Percentiles rank a stretch among this genome's conserved stretches.
These are phyloP conservation scores for Starmerella ratchasimensis DNA, from an alignment of 805 yeast genomes.

Conservation along the genomic window DNA sequence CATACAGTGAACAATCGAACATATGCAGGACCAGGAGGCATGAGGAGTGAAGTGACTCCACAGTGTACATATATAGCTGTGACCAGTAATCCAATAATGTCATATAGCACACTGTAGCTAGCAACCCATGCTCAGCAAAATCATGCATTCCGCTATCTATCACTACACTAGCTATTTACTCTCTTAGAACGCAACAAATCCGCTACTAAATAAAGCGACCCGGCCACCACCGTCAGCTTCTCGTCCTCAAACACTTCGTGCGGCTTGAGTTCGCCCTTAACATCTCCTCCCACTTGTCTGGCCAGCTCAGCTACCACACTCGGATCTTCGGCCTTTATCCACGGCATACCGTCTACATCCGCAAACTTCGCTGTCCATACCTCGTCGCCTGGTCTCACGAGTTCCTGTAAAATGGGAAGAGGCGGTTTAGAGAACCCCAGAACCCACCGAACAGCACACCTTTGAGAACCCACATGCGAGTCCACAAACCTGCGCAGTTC, in stretches of 20 bases:
- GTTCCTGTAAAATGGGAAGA: constrained; percentile 35
- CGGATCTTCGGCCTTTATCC: constrained; percentile 48
- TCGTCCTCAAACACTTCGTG: constrained; percentile 4
- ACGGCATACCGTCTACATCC: constrained; percentile 81
- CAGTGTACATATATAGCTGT: too few relatives aligned
- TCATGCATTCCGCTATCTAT: too few relatives aligned
- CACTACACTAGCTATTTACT: too few relatives aligned
- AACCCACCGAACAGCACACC: constrained; percentile 38
- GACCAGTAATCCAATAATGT: too few relatives aligned
- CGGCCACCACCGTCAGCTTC: constrained; percentile 40
- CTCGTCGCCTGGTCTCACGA: constrained; percentile 39
- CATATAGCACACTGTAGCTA: too few relatives aligned
- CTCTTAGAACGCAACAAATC: constrained; percentile 26
- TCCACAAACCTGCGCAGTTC: constrained; percentile 48
- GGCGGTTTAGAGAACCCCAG: constrained; percentile 65
- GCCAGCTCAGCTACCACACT: too few relatives aligned
- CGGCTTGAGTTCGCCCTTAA: too few relatives aligned
- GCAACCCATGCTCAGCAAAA: too few relatives aligned
- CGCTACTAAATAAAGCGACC: constrained; percentile 55
- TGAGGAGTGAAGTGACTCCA: too few relatives aligned
- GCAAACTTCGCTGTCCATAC: constrained; percentile 54
- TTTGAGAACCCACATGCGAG: constrained; percentile 27
- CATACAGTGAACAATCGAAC: too few relatives aligned
- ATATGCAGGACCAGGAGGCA: too few relatives aligned
- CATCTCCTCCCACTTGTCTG: too few relatives aligned